Evolutionary conservation across 2,329 filamentous ascomycete species (phyloP).

Genomic region (Venturia nashicola): DNA sequence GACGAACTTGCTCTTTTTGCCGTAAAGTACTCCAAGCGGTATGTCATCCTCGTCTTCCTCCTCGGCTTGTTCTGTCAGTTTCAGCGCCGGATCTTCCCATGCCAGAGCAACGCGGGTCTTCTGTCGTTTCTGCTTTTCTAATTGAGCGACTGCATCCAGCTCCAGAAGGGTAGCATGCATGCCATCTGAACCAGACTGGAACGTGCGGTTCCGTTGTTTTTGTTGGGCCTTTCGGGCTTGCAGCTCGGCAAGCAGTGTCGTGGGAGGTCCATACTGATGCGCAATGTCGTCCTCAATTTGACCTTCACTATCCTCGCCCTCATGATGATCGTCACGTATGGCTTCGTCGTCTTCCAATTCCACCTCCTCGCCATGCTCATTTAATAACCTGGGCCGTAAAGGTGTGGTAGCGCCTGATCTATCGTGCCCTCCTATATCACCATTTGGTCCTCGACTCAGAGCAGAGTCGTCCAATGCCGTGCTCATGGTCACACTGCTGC

Average conservation of each 20-base stretch:
- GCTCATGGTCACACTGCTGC: constrained; percentile 18
- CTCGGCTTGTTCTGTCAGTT: constrained; percentile 25
- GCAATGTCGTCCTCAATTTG: constrained; percentile 26
- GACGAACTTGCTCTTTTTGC: constrained; percentile 42
- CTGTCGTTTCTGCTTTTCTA: constrained; percentile 63
- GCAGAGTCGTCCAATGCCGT: constrained; percentile 16
- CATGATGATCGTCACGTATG: constrained; percentile 27
- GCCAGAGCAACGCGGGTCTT: constrained; percentile 72
- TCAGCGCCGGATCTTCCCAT: constrained; percentile 60
- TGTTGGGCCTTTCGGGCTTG: constrained; percentile 84
- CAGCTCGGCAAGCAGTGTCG: constrained; percentile 83
- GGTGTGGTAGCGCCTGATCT: constrained; percentile 2
- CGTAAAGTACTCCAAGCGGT: constrained; percentile 70
- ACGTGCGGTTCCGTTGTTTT: constrained; percentile 62
- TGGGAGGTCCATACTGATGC: constrained; percentile 59
- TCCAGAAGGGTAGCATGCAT: constrained; percentile 84
- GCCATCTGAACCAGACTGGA: constrained; percentile 55
- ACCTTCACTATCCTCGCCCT: constrained; percentile 32
- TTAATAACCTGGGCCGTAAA: neutral
- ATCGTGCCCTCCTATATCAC: neutral
- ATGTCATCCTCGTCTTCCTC: constrained; percentile 68
- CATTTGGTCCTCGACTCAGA: constrained; percentile 8
- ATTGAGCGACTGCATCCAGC: constrained; percentile 78
- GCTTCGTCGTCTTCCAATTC: constrained; percentile 17
- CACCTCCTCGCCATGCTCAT: constrained; percentile 11